These are phyloP conservation scores for Scheffersomyces ergatensis DNA, from an alignment of 805 yeast species.

Conservation along the genomic window DNA sequence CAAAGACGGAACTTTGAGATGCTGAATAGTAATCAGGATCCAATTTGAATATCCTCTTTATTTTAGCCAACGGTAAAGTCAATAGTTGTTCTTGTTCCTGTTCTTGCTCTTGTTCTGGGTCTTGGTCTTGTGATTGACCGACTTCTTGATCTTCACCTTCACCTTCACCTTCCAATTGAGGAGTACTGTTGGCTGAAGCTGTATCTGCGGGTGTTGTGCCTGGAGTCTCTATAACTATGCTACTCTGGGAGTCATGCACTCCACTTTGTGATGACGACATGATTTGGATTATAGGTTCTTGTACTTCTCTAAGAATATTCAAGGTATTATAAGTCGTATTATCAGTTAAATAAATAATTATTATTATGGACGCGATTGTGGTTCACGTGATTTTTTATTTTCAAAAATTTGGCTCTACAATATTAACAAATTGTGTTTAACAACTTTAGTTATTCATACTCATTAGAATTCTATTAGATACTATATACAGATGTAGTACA, in stretches of 20 bases:
- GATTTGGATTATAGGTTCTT: no score
- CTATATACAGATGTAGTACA: no score
- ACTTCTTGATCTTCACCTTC: constrained; percentile 5
- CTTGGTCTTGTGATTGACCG: constrained; percentile 8
- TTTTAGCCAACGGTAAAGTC: constrained; percentile 61
- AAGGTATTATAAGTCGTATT: no score
- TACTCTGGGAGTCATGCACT: background rate
- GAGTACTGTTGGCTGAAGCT: constrained; percentile 1
- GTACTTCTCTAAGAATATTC: no score
- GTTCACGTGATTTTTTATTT: no score
- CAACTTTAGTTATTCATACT: no score
- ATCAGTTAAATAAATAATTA: no score
- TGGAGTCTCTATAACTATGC: constrained; percentile 14
- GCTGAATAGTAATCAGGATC: constrained; percentile 73
- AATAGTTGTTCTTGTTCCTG: constrained; percentile 23
- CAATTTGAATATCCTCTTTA: constrained; percentile 68
- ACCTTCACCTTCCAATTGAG: background rate
- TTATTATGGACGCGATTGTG: no score
- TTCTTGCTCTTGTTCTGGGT: constrained; percentile 12
- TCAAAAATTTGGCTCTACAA: no score
- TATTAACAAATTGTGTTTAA: no score
- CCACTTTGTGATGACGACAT: background rate
- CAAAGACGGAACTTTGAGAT: constrained; percentile 68
- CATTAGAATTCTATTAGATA: background rate
- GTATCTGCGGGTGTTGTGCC: constrained; percentile 15